Evolutionary conservation across 768 basidiomycete species (phyloP), one percentile per base, ranked within the genome.

Genomic region (Podaxis rugospora): DNA sequence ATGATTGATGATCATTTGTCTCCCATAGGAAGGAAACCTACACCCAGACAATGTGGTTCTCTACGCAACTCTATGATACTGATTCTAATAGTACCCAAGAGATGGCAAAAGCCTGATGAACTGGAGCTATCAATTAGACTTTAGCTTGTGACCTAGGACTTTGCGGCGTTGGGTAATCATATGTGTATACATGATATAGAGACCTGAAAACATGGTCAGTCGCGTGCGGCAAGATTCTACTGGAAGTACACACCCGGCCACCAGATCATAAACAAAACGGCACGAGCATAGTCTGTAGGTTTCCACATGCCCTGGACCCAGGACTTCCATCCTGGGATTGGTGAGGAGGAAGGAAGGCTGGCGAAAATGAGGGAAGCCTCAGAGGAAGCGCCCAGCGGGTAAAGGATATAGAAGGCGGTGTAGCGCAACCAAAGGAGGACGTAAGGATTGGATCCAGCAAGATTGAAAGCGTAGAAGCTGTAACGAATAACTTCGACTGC

Each of bases 401-500:
- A 98, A n/a, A 98, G 83, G 51, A 94, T 63, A 73, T 90, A 96
- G 75, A 98, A 99, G 6, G 93, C 84, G 18, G 94, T 91, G 80
- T 98, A 99, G 57, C 96, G 93, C 46, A 89, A 71, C 77, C 82
- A 90, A 25, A 86, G 75, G 46, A 92, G 81, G 14, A 72, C 35
- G 21, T 80, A 72, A 9, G 78, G 75, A 65, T 86, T 83, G 66
- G 70, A 65, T 4, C 84, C 83, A 44, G 91, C 63, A 4, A 96
- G 80, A 46, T 77, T 79, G 67, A 80, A 75, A 1, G 89, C 87
- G 72, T 98, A 99, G 79, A 89, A 96, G 7, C 84, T 70, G 75
- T 98, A 98, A 32, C 97, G 92, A 59, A 95, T 86, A 51, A 95
- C 84, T 74, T 99, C 97, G 14, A 94, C 92, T 54, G 87, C 63